phyloP scores from a whole-genome alignment of 75 land plant species.

The Selaginella tamariscina region DNA sequence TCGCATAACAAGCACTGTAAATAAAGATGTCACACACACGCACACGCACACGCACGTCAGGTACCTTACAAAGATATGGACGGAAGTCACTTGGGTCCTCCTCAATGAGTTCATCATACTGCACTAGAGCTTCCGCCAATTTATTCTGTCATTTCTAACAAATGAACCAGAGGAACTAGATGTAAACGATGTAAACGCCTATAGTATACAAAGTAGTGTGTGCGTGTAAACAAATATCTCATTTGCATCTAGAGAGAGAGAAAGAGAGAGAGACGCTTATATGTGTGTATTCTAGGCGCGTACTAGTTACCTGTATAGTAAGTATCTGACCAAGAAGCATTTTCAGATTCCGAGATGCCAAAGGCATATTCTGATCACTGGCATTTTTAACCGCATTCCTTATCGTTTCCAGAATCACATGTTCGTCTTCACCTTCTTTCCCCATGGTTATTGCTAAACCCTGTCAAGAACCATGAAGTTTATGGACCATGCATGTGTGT shows the following conservation, averaged over 20 bases:
- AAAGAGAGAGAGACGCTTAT: too few species aligned
- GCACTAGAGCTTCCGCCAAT: background rate
- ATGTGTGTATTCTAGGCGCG: too few species aligned
- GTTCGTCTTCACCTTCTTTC: constrained; percentile 20
- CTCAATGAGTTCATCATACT: background rate
- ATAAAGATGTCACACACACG: background rate
- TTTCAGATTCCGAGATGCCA: constrained; percentile 24
- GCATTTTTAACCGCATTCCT: constrained; percentile 24
- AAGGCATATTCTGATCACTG: background rate
- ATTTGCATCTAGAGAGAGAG: background rate
- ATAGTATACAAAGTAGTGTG: too few species aligned
- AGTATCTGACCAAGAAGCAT: constrained; percentile 32
- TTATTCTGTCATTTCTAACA: background rate
- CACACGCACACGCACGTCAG: background rate
- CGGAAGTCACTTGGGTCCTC: background rate
- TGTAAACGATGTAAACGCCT: too few species aligned
- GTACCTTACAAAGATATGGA: background rate
- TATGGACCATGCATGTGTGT: background rate
- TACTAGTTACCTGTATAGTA: constrained; percentile 20
- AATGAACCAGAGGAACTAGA: background rate
- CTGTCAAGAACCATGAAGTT: constrained; percentile 9
- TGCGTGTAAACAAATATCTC: background rate
- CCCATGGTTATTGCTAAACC: constrained; percentile 24
- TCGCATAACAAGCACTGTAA: background rate
- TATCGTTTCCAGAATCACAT: constrained; percentile 20